phyloP scores from a whole-genome alignment of 106 monocot genomes.

The Chionographis japonica region DNA sequence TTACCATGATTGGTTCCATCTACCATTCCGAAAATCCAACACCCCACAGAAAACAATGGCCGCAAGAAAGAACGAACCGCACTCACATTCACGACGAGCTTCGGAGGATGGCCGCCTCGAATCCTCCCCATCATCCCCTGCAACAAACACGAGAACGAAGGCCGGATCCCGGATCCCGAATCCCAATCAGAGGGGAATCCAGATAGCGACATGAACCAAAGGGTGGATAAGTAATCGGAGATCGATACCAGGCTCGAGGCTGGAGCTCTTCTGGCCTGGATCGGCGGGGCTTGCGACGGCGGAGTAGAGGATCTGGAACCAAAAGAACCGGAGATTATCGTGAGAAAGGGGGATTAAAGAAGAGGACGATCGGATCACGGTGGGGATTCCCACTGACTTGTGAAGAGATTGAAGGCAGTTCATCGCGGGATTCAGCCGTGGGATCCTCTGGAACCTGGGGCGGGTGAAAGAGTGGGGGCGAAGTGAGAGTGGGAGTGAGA shows the following conservation, averaged over 20 bases:
- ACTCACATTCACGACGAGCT: constrained; percentile 35
- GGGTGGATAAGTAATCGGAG: background rate
- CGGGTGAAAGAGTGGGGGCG: background rate
- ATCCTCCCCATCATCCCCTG: constrained; percentile 25
- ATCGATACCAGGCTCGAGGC: constrained; percentile 27
- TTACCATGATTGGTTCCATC: too few relatives aligned
- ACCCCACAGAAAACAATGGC: background rate
- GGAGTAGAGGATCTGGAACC: constrained; percentile 24
- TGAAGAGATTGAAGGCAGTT: constrained; percentile 33
- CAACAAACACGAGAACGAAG: constrained; percentile 4
- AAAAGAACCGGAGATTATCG: constrained; percentile 3
- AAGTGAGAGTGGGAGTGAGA: too few relatives aligned
- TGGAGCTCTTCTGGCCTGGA: constrained; percentile 14
- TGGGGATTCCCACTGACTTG: constrained; percentile 7
- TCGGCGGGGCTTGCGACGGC: background rate
- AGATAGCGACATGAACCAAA: background rate
- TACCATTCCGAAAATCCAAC: too few relatives aligned
- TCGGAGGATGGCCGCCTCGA: constrained; percentile 24
- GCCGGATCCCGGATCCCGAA: background rate
- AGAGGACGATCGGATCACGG: background rate
- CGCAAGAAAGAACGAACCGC: background rate
- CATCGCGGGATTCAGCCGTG: constrained; percentile 8
- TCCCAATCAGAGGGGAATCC: background rate
- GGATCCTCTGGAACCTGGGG: background rate
- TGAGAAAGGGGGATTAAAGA: background rate